Evolutionary conservation across 139 green algal genomes (phyloP).

Genomic region (Coelastrella sp.): DNA sequence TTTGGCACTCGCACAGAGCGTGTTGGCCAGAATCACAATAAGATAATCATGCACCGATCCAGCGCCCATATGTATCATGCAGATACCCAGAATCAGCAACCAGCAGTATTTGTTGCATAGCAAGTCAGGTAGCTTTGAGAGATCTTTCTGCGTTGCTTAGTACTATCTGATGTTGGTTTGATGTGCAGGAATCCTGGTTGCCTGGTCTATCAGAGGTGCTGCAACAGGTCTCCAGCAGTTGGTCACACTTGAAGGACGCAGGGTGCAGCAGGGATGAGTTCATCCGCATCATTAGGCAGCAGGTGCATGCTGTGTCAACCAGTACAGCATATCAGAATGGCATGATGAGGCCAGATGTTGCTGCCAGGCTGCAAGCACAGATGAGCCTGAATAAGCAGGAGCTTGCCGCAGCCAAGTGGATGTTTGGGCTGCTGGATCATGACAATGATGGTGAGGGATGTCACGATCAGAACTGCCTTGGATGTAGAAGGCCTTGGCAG

Average conservation of each 20-base stretch:
- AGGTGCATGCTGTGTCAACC: slow-evolving; percentile 39
- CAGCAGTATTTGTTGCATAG: too few relatives aligned
- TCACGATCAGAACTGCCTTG: too few relatives aligned
- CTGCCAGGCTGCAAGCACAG: slow-evolving; percentile 40
- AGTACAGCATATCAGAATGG: slow-evolving; percentile 17
- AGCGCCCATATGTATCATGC: too few relatives aligned
- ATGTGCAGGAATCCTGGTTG: slow-evolving; percentile 39
- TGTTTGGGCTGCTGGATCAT: slow-evolving; percentile 44
- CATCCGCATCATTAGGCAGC: slow-evolving; percentile 28
- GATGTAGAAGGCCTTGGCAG: too few relatives aligned
- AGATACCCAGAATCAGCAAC: too few relatives aligned
- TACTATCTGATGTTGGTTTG: background rate
- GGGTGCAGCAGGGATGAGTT: slow-evolving; percentile 33
- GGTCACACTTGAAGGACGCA: background rate
- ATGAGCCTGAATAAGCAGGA: slow-evolving; percentile 44
- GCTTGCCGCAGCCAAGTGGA: slow-evolving; percentile 40
- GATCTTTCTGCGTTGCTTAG: too few relatives aligned
- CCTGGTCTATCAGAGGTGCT: slow-evolving; percentile 46
- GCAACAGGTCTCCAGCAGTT: background rate
- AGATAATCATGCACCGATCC: too few relatives aligned
- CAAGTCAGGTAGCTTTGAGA: too few relatives aligned
- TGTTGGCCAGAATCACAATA: too few relatives aligned
- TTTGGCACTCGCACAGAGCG: too few relatives aligned
- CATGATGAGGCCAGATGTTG: slow-evolving; percentile 34
- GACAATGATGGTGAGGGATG: slow-evolving; percentile 42